Evolutionary conservation across 352 stramenopile genomes (phyloP).

Genomic region (Phytophthora ohioensis): DNA sequence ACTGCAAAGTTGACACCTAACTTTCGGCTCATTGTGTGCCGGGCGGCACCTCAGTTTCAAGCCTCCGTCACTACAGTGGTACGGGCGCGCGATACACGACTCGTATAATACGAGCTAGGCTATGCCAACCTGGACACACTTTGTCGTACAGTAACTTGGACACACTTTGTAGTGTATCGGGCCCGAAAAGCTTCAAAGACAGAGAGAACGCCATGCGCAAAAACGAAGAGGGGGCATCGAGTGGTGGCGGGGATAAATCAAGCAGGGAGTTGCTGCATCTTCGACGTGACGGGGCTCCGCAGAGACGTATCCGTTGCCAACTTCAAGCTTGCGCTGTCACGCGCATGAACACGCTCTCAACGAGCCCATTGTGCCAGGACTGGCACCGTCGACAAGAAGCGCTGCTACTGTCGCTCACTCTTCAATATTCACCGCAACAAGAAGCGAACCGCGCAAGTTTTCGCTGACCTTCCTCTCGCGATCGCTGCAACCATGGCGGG

Average conservation of each 20-base stretch:
- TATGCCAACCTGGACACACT: background rate
- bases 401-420: conserved; percentile 1
- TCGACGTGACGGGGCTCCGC: background rate
- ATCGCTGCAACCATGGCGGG: conserved; percentile 20
- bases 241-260: conserved; percentile 3
- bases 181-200: background rate
- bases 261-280: conserved; percentile 1
- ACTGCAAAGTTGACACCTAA: background rate
- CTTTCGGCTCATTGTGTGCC: background rate
- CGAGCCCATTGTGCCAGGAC: background rate
- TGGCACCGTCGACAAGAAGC: background rate
- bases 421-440: conserved; percentile 11
- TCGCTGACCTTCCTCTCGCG: background rate
- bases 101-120: background rate
- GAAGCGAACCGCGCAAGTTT: background rate
- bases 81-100: background rate
- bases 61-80: conserved; percentile 1
- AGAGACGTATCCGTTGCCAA: conserved; percentile 1
- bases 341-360: background rate
- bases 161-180: background rate
- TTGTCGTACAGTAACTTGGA: background rate
- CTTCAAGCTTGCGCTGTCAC: background rate
- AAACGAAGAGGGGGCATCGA: background rate
- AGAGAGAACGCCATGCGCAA: background rate
- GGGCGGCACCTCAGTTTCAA: conserved; percentile 3